A percentile compares a stretch with the other conserved stretches of the same genome.
Evolutionary conservation across 169 alveolate genomes (phyloP).

Genomic region (Plasmodium coatneyi): DNA sequence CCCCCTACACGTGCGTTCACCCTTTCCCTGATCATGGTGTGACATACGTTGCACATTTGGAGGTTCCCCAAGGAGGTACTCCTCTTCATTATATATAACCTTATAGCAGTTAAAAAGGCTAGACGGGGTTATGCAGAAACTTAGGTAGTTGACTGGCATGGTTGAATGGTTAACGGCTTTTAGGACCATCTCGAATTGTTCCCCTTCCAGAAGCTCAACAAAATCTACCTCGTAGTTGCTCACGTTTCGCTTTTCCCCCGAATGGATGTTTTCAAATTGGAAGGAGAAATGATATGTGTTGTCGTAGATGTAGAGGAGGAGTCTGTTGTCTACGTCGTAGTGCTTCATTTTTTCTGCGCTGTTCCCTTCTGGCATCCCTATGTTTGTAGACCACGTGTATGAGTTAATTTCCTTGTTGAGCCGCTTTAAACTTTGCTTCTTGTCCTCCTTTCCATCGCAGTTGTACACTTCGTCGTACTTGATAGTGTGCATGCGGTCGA

Average conservation of each 20-base stretch:
- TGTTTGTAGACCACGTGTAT: slow-evolving; percentile 50
- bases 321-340: slow-evolving; percentile 51
- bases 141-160: slow-evolving; percentile 16
- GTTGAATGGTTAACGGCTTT: slow-evolving; percentile 33
- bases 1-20: background rate
- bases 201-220: slow-evolving; percentile 54
- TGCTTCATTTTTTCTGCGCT: background rate
- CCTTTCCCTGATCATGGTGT: background rate
- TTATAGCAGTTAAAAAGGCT: slow-evolving; percentile 41
- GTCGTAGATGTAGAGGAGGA: slow-evolving; percentile 45
- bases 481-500: slow-evolving; percentile 15
- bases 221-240: slow-evolving; percentile 50
- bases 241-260: background rate
- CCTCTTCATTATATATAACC: slow-evolving; percentile 17
- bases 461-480: slow-evolving; percentile 44
- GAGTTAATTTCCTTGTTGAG: slow-evolving; percentile 20
- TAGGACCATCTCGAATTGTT: slow-evolving; percentile 14
- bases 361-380: slow-evolving; percentile 31
- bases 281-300: slow-evolving; percentile 26
- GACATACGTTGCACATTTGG: background rate
- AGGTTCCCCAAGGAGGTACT: background rate
- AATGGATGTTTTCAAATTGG: slow-evolving; percentile 29
- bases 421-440: slow-evolving; percentile 21
- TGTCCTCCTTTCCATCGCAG: slow-evolving; percentile 11
- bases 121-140: slow-evolving; percentile 36